Base-by-base conservation (phyloP, 2,329 filamentous ascomycete genomes). In the Fusarium siculi region DNA sequence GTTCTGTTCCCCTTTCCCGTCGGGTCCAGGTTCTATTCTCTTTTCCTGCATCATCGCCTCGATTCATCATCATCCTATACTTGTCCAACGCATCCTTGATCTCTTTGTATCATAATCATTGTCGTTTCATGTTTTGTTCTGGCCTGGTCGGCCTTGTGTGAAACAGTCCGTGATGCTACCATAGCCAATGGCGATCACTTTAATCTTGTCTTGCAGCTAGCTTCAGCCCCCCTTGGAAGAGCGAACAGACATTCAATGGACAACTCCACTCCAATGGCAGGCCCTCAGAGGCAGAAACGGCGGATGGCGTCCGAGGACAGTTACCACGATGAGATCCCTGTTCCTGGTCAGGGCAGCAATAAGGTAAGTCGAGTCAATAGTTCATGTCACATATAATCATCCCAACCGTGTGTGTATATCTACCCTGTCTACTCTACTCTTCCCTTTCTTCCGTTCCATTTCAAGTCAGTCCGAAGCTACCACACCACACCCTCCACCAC, bases 251-350 rank as follows among this genome's bases (percentile, higher is more conserved):
- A 30, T 28, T 28, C 19, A 44, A 76, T 76, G 63, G 55, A 68
- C 55, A 62, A 68, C 59, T 68, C 75, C 72, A 74, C 75, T 46
- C 19, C 56, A 61, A 64, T 72, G 63, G 56, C 47, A 64, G 72
- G 72, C 32, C 66, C 63, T 42, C 40, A 56, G 64, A 70, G 61
- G 63, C 70, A 65, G 59, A 73, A 62, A 62, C 56, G 63, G 50
- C 50, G 61, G 62, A 39, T 68, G 47, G 67, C 63, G 53, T 75
- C 69, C 56, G 46, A 64, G 32, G 72, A 68, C 39, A 47, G 54
- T 10, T 50, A 56, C 73, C n/a, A 54, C 61, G 65, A 68, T 63
- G 68, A 66, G 42, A 77, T 74, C 72, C 75, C 64, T 76, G 74
- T 54, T 50, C 63, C 47, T 57, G 57, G 40, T 14, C 52, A 56